Evolutionary conservation across 2,329 filamentous ascomycete species (phyloP).

Genomic region (Colletotrichum sp.): DNA sequence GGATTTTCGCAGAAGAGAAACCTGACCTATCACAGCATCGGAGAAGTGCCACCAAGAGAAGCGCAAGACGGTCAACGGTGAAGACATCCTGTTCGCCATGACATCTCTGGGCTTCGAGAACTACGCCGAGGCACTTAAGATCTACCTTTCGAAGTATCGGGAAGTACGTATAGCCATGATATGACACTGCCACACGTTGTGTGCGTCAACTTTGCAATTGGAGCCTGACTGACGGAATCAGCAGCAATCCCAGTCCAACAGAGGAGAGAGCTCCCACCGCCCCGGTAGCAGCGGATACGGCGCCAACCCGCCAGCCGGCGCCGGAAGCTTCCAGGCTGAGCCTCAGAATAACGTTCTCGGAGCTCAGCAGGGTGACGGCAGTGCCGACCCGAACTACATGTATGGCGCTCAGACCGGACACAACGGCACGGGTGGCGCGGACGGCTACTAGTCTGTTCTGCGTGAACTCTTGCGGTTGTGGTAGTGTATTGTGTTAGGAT

Average conservation of each 20-base stretch:
- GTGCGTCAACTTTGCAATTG: not conserved
- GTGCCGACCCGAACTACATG: slow-evolving; percentile 52
- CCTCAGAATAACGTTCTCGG: slow-evolving; percentile 38
- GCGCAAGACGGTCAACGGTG: slow-evolving; percentile 97
- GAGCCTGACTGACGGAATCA: not conserved
- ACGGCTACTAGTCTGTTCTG: slow-evolving; percentile 51
- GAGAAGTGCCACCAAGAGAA: slow-evolving; percentile 99
- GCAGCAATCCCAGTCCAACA: slow-evolving; percentile 63
- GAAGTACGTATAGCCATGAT: slow-evolving; percentile 71
- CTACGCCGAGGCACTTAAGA: slow-evolving; percentile 96
- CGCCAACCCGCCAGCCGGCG: slow-evolving; percentile 43
- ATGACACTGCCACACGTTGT: not conserved
- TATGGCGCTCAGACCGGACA: slow-evolving; percentile 61
- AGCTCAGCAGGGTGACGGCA: slow-evolving; percentile 48
- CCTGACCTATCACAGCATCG: slow-evolving; percentile 69
- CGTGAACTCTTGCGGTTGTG: not conserved
- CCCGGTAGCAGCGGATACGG: slow-evolving; percentile 60
- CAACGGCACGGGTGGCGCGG: slow-evolving; percentile 60
- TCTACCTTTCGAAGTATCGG: slow-evolving; percentile 96
- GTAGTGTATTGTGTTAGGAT: not conserved
- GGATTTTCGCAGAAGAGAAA: slow-evolving; percentile 22
- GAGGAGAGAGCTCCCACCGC: slow-evolving; percentile 60
- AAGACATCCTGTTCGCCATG: slow-evolving; percentile 99
- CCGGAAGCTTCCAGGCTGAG: slow-evolving; percentile 52
- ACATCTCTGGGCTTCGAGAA: slow-evolving; percentile 98